phyloP scores from a whole-genome alignment of 2,329 filamentous ascomycete species.

The Macroventuria anomochaeta region DNA sequence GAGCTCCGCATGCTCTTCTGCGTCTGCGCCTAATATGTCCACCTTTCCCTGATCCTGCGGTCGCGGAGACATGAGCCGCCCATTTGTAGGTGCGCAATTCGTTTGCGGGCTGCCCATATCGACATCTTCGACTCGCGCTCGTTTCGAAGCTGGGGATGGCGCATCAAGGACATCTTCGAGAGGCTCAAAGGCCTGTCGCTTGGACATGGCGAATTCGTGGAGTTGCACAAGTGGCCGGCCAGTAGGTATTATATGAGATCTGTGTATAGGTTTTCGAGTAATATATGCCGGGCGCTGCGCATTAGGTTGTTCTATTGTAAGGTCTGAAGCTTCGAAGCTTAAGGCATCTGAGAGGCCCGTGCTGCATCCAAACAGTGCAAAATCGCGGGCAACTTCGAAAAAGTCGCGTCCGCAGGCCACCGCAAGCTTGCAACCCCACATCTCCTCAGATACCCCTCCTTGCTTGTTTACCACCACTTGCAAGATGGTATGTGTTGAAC shows the following conservation, averaged over 20 bases:
- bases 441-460: constrained; percentile 41
- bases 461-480: constrained; percentile 27
- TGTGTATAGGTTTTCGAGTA: too few relatives aligned
- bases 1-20: constrained; percentile 46
- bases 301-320: not conserved
- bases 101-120: constrained; percentile 41
- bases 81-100: constrained; percentile 37
- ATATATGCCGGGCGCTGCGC: not conserved
- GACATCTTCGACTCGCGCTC: constrained; percentile 54
- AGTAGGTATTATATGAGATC: not conserved
- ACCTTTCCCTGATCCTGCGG: constrained; percentile 34
- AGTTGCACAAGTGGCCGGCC: not conserved
- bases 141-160: constrained; percentile 58
- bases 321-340: constrained; percentile 18
- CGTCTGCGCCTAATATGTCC: constrained; percentile 46
- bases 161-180: constrained; percentile 51
- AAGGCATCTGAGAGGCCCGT: constrained; percentile 31
- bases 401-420: constrained; percentile 47
- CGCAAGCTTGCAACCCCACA: constrained; percentile 36
- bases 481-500: constrained; percentile 40
- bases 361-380: constrained; percentile 32
- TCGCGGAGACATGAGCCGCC: constrained; percentile 39
- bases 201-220: constrained; percentile 51
- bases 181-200: constrained; percentile 55
- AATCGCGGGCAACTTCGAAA: constrained; percentile 33